Conservation (phyloP, 2,329 filamentous ascomycete genomes). For the Pseudohalonectria lignicola region DNA sequence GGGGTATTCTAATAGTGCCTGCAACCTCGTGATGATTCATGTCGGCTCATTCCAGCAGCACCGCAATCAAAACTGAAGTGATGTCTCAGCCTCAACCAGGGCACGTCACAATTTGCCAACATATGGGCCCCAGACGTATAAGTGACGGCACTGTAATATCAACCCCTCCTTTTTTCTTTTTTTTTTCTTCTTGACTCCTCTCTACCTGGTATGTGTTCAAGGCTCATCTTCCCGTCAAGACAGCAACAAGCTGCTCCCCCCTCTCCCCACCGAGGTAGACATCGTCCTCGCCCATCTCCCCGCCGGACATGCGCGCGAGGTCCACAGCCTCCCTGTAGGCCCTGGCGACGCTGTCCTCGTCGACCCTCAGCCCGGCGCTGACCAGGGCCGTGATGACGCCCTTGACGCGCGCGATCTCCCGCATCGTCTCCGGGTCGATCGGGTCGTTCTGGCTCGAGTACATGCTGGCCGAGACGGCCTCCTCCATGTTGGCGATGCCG, state of each 20-base stretch:
- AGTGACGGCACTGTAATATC: too few species aligned
- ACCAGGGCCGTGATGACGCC: conserved; percentile 76
- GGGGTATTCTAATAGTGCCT: too few species aligned
- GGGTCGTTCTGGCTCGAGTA: conserved; percentile 94
- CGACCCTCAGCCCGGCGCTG: conserved; percentile 71
- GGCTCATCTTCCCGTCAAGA: conserved; percentile 18
- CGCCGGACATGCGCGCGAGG: conserved; percentile 47
- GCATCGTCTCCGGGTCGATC: conserved; percentile 64
- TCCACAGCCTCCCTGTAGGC: conserved; percentile 78
- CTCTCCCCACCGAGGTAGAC: conserved; percentile 49
- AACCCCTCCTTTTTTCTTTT: neutral
- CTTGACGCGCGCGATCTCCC: conserved; percentile 76
- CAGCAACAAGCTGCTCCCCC: conserved; percentile 38
- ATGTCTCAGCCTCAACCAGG: too few species aligned
- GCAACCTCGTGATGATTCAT: too few species aligned
- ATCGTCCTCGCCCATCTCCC: conserved; percentile 42
- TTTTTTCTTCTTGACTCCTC: too few species aligned
- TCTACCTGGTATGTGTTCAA: too few species aligned
- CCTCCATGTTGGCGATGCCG: conserved; percentile 76
- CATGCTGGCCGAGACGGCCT: conserved; percentile 71
- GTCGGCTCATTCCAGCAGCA: too few species aligned
- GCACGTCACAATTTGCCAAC: too few species aligned
- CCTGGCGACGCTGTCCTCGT: conserved; percentile 76
- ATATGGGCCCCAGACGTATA: too few species aligned
- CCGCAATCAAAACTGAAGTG: too few species aligned